Base-by-base conservation (phyloP, 129 eudicot species). In the Calendula officinalis region DNA sequence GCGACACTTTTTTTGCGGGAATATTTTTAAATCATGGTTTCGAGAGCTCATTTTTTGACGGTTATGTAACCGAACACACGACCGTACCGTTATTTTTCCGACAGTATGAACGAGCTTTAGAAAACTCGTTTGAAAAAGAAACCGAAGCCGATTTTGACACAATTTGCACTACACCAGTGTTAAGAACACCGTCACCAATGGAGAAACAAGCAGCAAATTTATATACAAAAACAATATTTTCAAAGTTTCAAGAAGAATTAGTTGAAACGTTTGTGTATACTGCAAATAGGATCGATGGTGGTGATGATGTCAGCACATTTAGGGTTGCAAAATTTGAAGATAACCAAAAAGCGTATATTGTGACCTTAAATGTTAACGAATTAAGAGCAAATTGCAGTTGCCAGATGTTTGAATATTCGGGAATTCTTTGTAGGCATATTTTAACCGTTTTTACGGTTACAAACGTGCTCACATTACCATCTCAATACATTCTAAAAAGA, bases 111-210 rank as follows among this genome's bases (percentile, higher is more conserved):
- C 72, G 91, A 75, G 97, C 97, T 42, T 66, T 90, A 47, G 97
- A 90, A 73, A 77, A 60, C 69, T 86, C 95, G 12, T 77, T 83
- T 73, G 95, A 80, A 54, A 86, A 81, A 77, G 95, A 90, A 84
- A 75, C 75, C 40, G 95, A 81, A 77, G 86, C 89, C 1, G 97
- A 90, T 84, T 86, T 82, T 37, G 92, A 90, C 61, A 86, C 97
- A 12, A 69, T 77, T 49, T 82, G 80, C 68, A 80, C 79, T 55
- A 77, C 85, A 5, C 95, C 97, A 6, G 75, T 75, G 33, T 79
- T 90, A 78, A 81, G 79, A 80, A 90, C 97, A 36, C 97, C 95
- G 12, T 90, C 97, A 27, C 97, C 97, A 6, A 90, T 90, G 97
- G 97, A 90, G 72, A 90, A 90, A 74, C 97, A 90, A 64, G 91